Evolutionary conservation across 306 rosid species (phyloP), one percentile per base, ranked within the genome.

Genomic region (Rosa chinensis): DNA sequence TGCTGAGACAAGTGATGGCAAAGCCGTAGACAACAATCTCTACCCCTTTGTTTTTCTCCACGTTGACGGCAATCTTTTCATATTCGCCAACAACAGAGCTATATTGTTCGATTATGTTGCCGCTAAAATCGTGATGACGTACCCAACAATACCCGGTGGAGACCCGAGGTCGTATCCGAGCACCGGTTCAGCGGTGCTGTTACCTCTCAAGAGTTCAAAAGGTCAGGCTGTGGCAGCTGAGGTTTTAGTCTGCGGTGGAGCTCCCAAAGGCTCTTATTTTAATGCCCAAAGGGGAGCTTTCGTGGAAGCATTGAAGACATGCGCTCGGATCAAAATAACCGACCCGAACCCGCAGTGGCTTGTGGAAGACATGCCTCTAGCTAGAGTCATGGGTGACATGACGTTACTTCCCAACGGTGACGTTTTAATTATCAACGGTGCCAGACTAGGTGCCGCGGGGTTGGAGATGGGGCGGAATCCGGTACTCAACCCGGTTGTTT

Each of bases 241-340:
- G 78, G 97, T 92, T 40, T 79, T 92, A 78, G 39, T 92, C 0
- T 92, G 97, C 18, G 97, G 97, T 25, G 94, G 94, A 42, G 97
- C 97, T 12, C 88, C 89, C 3, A 88, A 48, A 74, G 92, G 90
- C 9, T 74, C 94, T 13, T 84, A 0, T 43, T 8, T 5, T 5
- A 17, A 70, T 10, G 21, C 84, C 1, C 0, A 1, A 0, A 78
- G 48, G 5, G 79, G 84, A 0, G 56, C 28, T 0, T 92, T 87
- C 25, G 6, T 66, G 3, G 66, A 18, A 13, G 89, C 94, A 4
- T 73, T 92, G 79, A 53, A 82, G 11, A 85, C 89, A 0, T 90
- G 94, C 21, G 94, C 74, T 0, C 74, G 94, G 70, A 84, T 89
- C 50, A 85, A 85, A 77, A 85, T 89, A 28, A 89, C 90, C 42